Evolutionary conservation across 2,329 filamentous ascomycete genomes (phyloP), one percentile per base, ranked within the genome.

Genomic region (Colletotrichum zoysiae): DNA sequence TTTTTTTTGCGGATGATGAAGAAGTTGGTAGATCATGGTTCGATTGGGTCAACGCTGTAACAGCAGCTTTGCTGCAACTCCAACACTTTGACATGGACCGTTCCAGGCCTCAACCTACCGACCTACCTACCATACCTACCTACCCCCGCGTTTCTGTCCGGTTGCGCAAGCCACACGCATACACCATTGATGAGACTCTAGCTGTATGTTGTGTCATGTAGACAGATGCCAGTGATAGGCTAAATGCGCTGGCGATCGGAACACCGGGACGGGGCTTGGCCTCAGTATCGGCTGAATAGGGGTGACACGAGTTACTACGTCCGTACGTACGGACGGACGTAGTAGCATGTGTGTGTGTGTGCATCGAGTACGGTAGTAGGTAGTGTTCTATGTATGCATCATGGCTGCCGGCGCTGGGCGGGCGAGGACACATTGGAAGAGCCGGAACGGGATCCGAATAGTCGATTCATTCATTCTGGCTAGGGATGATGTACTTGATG

Each of bases 211-310:
- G 20, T n/a, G 20, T 48, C 46, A 48, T 48, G 14, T 53, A 35
- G 14, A 12, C 61, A 30, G 38, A 35, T 38, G 12, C 23, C 56
- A 16, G 53, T 44, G 35, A 35, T 16, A 44, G 53, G 40, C 48
- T 75, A 76, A 77, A 78, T 73, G 63, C 66, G 65, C 40, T 71
- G 68, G 68, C 64, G 75, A 74, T 70, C 75, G 77, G 76, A 77
- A 72, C 74, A 71, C 72, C 76, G 74, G 76, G 75, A 76, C 73
- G 76, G 58, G n/a, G n/a, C 16, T 53, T 26, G 50, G 65, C 40
- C 9, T 42, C 35, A 46, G 23, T 42, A 50, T 35, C 65, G 64
- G 65, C 48, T 67, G 58, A 62, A 62, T 51, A 44, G 57, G 58
- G 35, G 30, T 30, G 20, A 33, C 8, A 46, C 16, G 9, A 5